phyloP scores from a whole-genome alignment of 2,329 filamentous ascomycete species.

The Neonectria magnoliae region DNA sequence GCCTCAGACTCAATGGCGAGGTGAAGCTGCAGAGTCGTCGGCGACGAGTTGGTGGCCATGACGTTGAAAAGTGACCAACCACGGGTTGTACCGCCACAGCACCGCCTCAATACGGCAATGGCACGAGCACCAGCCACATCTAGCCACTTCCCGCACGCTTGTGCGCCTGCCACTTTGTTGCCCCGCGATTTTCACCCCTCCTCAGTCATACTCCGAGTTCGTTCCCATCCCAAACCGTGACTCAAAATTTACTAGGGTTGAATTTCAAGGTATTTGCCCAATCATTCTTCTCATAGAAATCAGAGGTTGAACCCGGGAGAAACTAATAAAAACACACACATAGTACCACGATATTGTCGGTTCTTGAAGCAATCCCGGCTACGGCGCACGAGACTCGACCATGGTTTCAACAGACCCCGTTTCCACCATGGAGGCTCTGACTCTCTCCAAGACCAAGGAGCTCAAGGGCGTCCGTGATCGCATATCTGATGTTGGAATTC shows the following conservation, averaged over 20 bases:
- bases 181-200: slow-evolving; percentile 53
- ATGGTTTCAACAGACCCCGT: slow-evolving; percentile 56
- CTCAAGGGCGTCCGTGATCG: slow-evolving; percentile 62
- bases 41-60: slow-evolving; percentile 13
- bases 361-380: slow-evolving; percentile 28
- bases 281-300: neutral
- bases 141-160: slow-evolving; percentile 15
- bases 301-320: neutral
- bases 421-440: slow-evolving; percentile 60
- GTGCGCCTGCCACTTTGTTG: slow-evolving; percentile 32
- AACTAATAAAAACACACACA: slow-evolving; percentile 17
- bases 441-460: slow-evolving; percentile 69
- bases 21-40: slow-evolving; percentile 18
- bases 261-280: slow-evolving; percentile 34
- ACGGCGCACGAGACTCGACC: slow-evolving; percentile 41
- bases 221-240: slow-evolving; percentile 39
- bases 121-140: slow-evolving; percentile 35
- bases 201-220: slow-evolving; percentile 28
- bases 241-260: slow-evolving; percentile 45
- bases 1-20: slow-evolving; percentile 24
- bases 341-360: slow-evolving; percentile 33
- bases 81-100: slow-evolving; percentile 35
- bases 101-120: slow-evolving; percentile 35
- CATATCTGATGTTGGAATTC: neutral
- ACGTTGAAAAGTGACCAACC: slow-evolving; percentile 25